phyloP scores from a whole-genome alignment of 2,329 filamentous ascomycete genomes.

The Gyromitra esculenta region DNA sequence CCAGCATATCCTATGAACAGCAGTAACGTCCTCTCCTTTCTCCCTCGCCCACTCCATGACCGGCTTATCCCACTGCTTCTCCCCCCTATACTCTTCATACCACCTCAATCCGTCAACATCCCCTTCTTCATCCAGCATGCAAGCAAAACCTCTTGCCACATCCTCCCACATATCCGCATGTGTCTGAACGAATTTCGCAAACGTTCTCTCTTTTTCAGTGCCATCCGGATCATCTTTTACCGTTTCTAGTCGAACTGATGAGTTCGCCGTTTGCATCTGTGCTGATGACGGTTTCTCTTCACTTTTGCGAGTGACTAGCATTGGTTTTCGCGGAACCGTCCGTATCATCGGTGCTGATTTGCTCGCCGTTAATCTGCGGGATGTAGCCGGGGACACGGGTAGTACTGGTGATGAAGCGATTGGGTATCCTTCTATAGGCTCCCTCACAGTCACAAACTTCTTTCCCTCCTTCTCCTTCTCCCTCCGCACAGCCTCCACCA shows the following conservation, averaged over 20 bases:
- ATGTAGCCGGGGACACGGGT: background rate
- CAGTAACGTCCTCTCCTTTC: slow-evolving; percentile 1
- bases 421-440: background rate
- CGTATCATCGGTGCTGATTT: background rate
- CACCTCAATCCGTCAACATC: slow-evolving; percentile 8
- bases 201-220: background rate
- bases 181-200: background rate
- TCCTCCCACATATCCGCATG: slow-evolving; percentile 10
- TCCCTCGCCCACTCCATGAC: slow-evolving; percentile 7
- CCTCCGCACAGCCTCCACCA: background rate
- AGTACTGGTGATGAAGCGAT: background rate
- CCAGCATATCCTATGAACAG: slow-evolving; percentile 10
- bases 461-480: background rate
- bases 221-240: slow-evolving; percentile 1
- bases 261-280: background rate
- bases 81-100: slow-evolving; percentile 7
- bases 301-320: background rate
- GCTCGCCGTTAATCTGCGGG: background rate
- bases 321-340: background rate
- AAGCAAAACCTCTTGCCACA: background rate
- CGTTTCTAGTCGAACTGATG: background rate
- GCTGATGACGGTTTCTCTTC: background rate
- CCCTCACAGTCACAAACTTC: background rate
- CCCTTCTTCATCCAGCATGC: slow-evolving; percentile 8
- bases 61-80: slow-evolving; percentile 3